A percentile compares a stretch with the other conserved stretches of the same genome.
These are phyloP conservation scores for Aspergillus fructus DNA, from an alignment of 2,329 filamentous ascomycete species.

Conservation along the genomic window DNA sequence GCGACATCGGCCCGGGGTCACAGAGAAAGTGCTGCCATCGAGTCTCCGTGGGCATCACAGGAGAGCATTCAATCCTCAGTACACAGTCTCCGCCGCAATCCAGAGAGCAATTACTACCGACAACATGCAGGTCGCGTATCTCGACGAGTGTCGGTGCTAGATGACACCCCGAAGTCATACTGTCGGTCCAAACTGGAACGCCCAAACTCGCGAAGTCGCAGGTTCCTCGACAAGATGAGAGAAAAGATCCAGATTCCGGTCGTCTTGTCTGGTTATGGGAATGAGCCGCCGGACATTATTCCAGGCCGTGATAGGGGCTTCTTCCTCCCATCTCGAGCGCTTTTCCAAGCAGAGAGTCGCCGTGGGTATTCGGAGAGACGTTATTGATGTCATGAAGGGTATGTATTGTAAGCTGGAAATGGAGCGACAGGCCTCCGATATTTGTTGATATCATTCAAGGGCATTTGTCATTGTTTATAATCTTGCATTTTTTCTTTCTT, in stretches of 20 bases:
- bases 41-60: neutral
- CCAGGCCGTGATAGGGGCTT: neutral
- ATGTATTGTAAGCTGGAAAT: neutral
- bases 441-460: neutral
- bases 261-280: neutral
- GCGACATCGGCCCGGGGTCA: neutral
- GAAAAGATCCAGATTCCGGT: neutral
- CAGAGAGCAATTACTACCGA: constrained; percentile 1
- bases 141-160: neutral
- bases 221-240: neutral
- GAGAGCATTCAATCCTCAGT: neutral
- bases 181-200: neutral
- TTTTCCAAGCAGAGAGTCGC: neutral
- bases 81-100: neutral
- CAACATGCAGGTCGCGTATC: neutral
- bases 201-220: neutral
- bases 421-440: neutral
- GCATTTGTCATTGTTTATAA: no score
- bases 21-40: neutral
- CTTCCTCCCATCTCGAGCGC: neutral
- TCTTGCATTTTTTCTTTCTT: no score
- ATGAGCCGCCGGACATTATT: neutral
- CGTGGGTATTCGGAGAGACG: neutral
- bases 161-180: neutral
- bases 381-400: neutral